Base-by-base conservation (phyloP, 177 flowering plant genomes). In the Vitis hybrid region DNA sequence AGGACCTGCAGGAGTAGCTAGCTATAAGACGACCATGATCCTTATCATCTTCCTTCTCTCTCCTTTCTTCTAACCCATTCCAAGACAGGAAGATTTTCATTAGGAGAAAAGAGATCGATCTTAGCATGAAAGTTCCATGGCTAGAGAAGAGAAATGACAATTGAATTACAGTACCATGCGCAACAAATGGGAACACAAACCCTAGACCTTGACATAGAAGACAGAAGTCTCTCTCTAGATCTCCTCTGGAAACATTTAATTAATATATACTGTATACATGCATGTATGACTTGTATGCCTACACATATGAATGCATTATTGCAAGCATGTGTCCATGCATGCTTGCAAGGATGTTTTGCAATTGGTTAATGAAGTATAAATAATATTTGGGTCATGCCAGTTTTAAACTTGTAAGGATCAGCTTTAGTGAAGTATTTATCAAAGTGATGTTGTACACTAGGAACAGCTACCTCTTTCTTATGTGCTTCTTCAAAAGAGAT, bases 121-220 rank as follows among this genome's bases (percentile, higher is more conserved):
- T 60, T 31, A 31, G 19, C 20, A 34, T 31, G 45, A 13, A 61
- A 61, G 18, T 34, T 39, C 50, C 45, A 39, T 34, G 10, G 9
- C 51, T 5, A 39, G 13, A 9, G 16, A 22, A 22, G 16, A 53
- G 16, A 53, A 16, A 53, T 53, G 56, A 53, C 16, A 14, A 10
- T 31, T 6, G 51, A 61, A 51, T 13, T 57, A 54, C 63, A 59
- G 16, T 22, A 10, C 19, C 22, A 48, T 29, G 26, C 20, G 59
- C 29, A 60, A 59, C 31, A 52, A 50, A 65, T 63, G 72, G 67
- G 71, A 72, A 63, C 50, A 45, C 12, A 55, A 78, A 79, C 77
- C 82, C 79, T 79, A 76, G 76, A 73, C 74, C 67, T 72, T 65
- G 83, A 73, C 61, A 53, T 56, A 48, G 70, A 56, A 63, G 65